Evolutionary conservation across 208 protist genomes (phyloP), one percentile per base, ranked within the genome.

Genomic region (Leishmania gerbilli): DNA sequence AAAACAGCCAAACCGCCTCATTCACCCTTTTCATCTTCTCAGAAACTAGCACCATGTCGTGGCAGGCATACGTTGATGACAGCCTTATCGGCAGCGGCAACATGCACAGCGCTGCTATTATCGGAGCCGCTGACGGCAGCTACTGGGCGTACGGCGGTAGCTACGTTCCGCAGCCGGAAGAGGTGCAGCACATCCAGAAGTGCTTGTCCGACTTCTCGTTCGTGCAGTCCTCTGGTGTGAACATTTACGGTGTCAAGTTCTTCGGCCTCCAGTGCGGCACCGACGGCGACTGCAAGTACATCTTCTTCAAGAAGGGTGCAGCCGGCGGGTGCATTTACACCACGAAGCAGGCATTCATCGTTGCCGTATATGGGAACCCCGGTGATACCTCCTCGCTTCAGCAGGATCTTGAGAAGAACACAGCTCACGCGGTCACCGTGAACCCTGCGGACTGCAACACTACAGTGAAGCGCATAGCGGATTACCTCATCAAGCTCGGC

Each of bases 61-160:
- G 94, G 94, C 91, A 97, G 77, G 83, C 87, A 45, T 96, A 96
- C 86, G 89, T 97, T 58, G 92, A 97, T 88, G 90, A 97, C 79
- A 94, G 87, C 85, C 92, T 97, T 40, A 95, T 97, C 76, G 92
- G 90, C 65, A 96, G 92, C 79, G 91, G 92, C 21, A 80, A 90
- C 84, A 97, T 97, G 94, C 94, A 97, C 92, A 97, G 94, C 60
- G 93, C 92, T 31, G 88, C 91, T 21, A 95, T 97, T 87, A 82
- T 96, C 49, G 90, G 94, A 34, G 82, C 93, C 58, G 85, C 83
- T 51, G 94, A 97, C 81, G 92, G 94, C 49, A 95, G 91, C 85
- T 97, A 97, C 88, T 97, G 94, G 93, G 94, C 92, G 0, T 95
- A 96, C 72, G 94, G 94, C 51, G 94, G 94, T 72, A 95, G 64